phyloP scores from a whole-genome alignment of 2,329 filamentous ascomycete species.

The Penicillium crustosum region DNA sequence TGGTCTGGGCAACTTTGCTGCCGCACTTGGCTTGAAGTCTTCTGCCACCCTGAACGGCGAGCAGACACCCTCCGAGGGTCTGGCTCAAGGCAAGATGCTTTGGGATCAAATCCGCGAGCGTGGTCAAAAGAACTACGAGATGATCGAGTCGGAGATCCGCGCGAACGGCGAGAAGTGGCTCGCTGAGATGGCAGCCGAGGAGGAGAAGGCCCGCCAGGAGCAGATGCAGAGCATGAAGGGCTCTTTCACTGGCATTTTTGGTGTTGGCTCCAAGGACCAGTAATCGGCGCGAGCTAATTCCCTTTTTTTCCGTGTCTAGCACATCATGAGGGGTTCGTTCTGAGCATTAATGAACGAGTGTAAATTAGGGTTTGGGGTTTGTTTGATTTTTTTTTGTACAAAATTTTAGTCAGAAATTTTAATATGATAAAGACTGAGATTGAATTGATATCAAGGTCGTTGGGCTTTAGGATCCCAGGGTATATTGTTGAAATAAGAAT shows the following conservation, averaged over 20 bases:
- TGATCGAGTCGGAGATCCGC: conserved; percentile 84
- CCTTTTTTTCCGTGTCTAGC: conserved; percentile 24
- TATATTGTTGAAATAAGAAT: conserved; percentile 20
- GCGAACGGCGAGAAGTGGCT: conserved; percentile 95
- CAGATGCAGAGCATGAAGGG: conserved; percentile 90
- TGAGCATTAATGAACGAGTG: conserved; percentile 33
- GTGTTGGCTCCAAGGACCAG: conserved; percentile 33
- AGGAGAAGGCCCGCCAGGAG: conserved; percentile 87
- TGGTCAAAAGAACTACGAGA: conserved; percentile 84
- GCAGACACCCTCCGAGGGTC: conserved; percentile 69
- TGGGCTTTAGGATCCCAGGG: conserved; percentile 16
- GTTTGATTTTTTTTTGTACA: conserved; percentile 28
- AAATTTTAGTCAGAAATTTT: conserved; percentile 27
- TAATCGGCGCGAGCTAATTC: conserved; percentile 19
- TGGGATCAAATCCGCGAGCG: conserved; percentile 91
- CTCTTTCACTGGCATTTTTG: conserved; percentile 63
- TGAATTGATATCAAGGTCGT: conserved; percentile 18
- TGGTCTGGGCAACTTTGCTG: conserved; percentile 68
- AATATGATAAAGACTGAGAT: conserved; percentile 23
- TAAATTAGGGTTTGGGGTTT: conserved; percentile 38
- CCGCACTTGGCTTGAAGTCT: conserved; percentile 74
- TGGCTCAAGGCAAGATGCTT: conserved; percentile 93
- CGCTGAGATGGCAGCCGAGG: conserved; percentile 83
- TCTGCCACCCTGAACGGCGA: conserved; percentile 64
- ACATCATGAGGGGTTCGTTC: conserved; percentile 31